Evolutionary conservation across 257 asterid genomes (phyloP), one percentile per base, ranked within the genome.

Genomic region (Lycium barbarum): DNA sequence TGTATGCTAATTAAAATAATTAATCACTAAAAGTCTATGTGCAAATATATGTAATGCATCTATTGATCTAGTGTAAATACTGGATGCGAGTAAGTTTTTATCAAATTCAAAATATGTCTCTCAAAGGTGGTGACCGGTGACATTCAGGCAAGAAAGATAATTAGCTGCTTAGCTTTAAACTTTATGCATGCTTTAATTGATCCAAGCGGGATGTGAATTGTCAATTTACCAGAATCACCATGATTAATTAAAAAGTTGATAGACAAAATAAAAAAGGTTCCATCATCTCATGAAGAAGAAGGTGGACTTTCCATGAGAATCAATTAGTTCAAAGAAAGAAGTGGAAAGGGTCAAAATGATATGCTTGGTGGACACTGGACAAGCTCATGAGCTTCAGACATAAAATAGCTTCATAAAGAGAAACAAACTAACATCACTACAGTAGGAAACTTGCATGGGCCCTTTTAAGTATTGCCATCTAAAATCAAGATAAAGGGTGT

Each of bases 321-420:
- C 82, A 76, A 76, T 76, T 12, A 73, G n/a, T 9, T 22, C 45
- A 20, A 47, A 11, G 81, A 11, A 74, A 74, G 61, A 20, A 20
- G 81, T 74, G 81, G 61, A 47, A 20, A 61, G 33, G 45, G 47
- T 76, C 8, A 76, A 49, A 26, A 22, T 7, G 62, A 76, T 22
- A 51, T 76, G 82, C 3, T 76, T 5, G 43, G 82, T 51, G 63
- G 63, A 51, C 82, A 26, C 63, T 65, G 62, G 92, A 89, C 91
- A 88, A 84, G 49, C 49, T 45, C 79, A 87, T 14, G 87, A 85
- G 45, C 87, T 86, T 43, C 49, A 65, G 85, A 85, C 92, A 87
- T 73, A 22, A 26, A n/a, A 51, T 13, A 76, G 82, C 62, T 76
- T 76, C 63, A 76, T 87, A 90, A 92, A 88, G 91, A 35, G 81